phyloP scores from a whole-genome alignment of 2,329 filamentous ascomycete genomes.

The Cordyceps tenuipes region DNA sequence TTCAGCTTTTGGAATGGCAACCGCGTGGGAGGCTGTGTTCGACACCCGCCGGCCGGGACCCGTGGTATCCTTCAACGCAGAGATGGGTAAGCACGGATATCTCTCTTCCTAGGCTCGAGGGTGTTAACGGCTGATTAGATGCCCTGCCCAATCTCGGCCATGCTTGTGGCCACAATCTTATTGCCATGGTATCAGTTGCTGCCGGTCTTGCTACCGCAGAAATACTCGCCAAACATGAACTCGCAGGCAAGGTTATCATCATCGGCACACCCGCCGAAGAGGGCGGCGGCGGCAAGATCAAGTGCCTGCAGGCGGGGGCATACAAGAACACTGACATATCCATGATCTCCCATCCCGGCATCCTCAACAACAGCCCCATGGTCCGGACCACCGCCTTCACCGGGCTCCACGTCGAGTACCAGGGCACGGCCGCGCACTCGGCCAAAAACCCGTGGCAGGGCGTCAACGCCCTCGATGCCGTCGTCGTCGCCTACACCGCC shows the following conservation, averaged over 20 bases:
- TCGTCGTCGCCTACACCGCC: slow-evolving; percentile 40
- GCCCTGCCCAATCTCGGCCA: slow-evolving; percentile 43
- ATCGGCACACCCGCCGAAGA: slow-evolving; percentile 50
- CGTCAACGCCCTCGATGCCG: slow-evolving; percentile 50
- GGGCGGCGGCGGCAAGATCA: slow-evolving; percentile 43
- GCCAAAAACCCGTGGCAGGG: slow-evolving; percentile 51
- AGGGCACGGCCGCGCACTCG: slow-evolving; percentile 47
- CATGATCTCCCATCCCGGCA: slow-evolving; percentile 22
- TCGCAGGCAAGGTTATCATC: slow-evolving; percentile 18
- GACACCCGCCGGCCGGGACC: slow-evolving; percentile 28
- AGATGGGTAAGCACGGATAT: slow-evolving; percentile 20
- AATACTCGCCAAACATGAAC: neutral
- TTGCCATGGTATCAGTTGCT: slow-evolving; percentile 39
- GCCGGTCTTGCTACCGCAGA: slow-evolving; percentile 22
- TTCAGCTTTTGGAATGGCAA: slow-evolving; percentile 34
- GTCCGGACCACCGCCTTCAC: slow-evolving; percentile 44
- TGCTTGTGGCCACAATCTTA: slow-evolving; percentile 48
- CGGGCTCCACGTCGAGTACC: slow-evolving; percentile 42
- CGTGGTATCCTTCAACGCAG: slow-evolving; percentile 34
- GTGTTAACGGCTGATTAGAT: slow-evolving; percentile 23
- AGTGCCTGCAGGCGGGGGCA: slow-evolving; percentile 35
- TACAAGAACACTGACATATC: slow-evolving; percentile 28
- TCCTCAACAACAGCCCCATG: slow-evolving; percentile 35
- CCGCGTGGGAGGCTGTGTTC: slow-evolving; percentile 34
- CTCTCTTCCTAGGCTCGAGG: neutral